phyloP scores from a whole-genome alignment of 139 green algal genomes.

The Chlamydomonas sphaeroides region DNA sequence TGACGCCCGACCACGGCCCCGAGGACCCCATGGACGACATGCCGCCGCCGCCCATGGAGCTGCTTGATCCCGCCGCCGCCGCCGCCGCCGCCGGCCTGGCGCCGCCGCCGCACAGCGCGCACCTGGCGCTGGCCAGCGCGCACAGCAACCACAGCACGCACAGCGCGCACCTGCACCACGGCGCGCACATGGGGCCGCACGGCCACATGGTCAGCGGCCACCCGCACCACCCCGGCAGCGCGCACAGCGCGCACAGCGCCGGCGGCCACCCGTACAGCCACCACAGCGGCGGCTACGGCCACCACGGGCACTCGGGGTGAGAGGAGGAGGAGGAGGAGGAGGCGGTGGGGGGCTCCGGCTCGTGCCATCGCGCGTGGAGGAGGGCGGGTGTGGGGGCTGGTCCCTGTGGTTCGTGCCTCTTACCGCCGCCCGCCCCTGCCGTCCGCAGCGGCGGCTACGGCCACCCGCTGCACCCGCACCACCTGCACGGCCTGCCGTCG shows the following conservation, averaged over 20 bases:
- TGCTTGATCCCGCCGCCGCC: slow-evolving; percentile 7
- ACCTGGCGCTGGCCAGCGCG: not conserved
- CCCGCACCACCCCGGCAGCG: not conserved
- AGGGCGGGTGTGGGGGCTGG: too few species aligned
- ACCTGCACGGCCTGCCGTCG: too few species aligned
- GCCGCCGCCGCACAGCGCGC: not conserved
- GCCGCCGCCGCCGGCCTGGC: slow-evolving; percentile 4
- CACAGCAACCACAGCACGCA: not conserved
- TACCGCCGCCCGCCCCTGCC: too few species aligned
- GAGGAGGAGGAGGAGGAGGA: too few species aligned
- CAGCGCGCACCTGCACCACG: not conserved
- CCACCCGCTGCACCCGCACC: not conserved
- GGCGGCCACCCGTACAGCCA: too few species aligned
- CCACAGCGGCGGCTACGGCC: not conserved
- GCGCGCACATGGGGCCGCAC: not conserved
- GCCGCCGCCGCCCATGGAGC: not conserved
- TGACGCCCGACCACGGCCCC: not conserved
- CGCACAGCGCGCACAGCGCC: not conserved
- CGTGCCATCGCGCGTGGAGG: too few species aligned
- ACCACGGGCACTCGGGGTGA: too few species aligned
- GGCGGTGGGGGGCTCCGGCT: too few species aligned
- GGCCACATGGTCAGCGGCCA: too few species aligned
- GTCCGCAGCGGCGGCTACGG: not conserved
- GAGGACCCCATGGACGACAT: not conserved
- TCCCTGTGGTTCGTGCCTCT: too few species aligned